Evolutionary conservation across 208 protist species (phyloP).

Genomic region (Angomonas deanei): DNA sequence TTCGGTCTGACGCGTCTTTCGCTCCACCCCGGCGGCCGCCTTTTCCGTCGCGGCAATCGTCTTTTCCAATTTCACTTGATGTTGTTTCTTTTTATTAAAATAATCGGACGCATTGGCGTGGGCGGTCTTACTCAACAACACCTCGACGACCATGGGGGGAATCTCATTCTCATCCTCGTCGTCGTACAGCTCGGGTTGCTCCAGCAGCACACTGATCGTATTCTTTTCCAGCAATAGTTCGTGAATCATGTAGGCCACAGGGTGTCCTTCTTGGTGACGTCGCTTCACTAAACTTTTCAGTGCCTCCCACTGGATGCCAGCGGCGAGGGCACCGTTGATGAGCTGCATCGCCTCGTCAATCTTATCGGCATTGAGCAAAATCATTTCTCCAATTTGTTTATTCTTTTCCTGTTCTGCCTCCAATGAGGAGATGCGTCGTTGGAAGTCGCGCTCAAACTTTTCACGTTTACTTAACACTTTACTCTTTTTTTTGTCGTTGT

Average conservation of each 20-base stretch:
- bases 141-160: conserved; percentile 70
- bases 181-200: conserved; percentile 37
- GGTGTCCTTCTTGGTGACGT: conserved; percentile 86
- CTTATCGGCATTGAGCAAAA: conserved; percentile 78
- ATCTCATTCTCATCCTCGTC: conserved; percentile 55
- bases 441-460: conserved; percentile 85
- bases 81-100: conserved; percentile 83
- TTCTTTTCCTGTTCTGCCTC: conserved; percentile 53
- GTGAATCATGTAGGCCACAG: conserved; percentile 91
- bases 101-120: conserved; percentile 94
- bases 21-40: conserved; percentile 78
- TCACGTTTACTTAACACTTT: conserved; percentile 85
- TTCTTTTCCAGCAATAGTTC: conserved; percentile 89
- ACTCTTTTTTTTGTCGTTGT: conserved; percentile 73
- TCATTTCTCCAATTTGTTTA: conserved; percentile 70
- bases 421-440: conserved; percentile 76
- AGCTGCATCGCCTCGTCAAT: conserved; percentile 90
- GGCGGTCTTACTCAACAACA: conserved; percentile 91
- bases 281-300: conserved; percentile 67
- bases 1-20: conserved; percentile 48
- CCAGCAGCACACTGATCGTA: conserved; percentile 78
- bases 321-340: conserved; percentile 74
- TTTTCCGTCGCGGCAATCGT: conserved; percentile 74
- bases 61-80: conserved; percentile 80
- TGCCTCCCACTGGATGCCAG: conserved; percentile 84